A percentile compares a stretch with the other conserved stretches of the same genome.
These are phyloP conservation scores for Paxillus ammoniavirescens DNA, from an alignment of 768 basidiomycete genomes.

Conservation along the genomic window DNA sequence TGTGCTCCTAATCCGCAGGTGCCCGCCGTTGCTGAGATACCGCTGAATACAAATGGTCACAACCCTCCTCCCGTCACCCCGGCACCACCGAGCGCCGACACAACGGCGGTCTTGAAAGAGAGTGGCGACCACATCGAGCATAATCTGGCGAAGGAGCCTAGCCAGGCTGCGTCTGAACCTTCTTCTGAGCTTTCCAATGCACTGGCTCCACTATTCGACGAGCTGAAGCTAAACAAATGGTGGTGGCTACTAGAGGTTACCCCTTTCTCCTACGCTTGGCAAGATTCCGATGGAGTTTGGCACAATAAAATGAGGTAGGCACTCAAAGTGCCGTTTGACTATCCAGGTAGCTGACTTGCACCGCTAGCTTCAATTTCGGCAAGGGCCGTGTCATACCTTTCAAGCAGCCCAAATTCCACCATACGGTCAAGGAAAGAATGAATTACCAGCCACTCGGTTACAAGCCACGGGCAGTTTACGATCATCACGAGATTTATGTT, in stretches of 20 bases:
- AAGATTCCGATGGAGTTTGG: slow-evolving; percentile 56
- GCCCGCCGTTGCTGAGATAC: background rate
- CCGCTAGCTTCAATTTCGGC: slow-evolving; percentile 45
- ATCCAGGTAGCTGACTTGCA: background rate
- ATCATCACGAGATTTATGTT: slow-evolving; percentile 44
- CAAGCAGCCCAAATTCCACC: slow-evolving; percentile 55
- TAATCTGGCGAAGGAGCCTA: background rate
- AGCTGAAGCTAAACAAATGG: slow-evolving; percentile 37
- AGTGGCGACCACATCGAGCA: background rate
- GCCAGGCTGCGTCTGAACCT: background rate
- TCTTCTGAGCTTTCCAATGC: slow-evolving; percentile 26
- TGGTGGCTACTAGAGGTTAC: slow-evolving; percentile 81
- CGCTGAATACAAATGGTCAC: background rate
- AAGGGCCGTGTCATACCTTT: slow-evolving; percentile 51
- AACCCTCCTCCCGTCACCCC: background rate
- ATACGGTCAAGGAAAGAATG: slow-evolving; percentile 61
- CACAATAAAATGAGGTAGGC: slow-evolving; percentile 54
- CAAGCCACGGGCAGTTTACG: slow-evolving; percentile 55
- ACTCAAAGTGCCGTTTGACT: background rate
- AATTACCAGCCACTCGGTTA: slow-evolving; percentile 47
- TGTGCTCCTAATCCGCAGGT: slow-evolving; percentile 10
- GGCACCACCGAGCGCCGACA: background rate
- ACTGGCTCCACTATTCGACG: slow-evolving; percentile 55
- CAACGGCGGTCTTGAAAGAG: background rate
- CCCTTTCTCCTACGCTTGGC: slow-evolving; percentile 52